Evolutionary conservation across 139 green algal species (phyloP).

Genomic region (Penium margaritaceum): DNA sequence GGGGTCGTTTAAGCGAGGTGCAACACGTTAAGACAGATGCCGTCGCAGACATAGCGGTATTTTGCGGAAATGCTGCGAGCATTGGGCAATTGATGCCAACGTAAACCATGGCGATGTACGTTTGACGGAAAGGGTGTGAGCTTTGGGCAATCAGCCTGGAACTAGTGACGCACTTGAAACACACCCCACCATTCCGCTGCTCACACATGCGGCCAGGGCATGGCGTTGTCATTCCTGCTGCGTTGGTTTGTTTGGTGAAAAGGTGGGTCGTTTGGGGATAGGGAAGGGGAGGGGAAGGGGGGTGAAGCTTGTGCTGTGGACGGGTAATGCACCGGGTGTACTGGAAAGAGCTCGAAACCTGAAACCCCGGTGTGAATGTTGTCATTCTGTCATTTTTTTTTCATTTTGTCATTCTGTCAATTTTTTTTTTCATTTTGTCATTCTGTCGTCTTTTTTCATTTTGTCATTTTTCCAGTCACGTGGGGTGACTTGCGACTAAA

Average conservation of each 20-base stretch:
- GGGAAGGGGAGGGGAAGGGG: background rate
- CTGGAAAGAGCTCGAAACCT: background rate
- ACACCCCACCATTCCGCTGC: no score
- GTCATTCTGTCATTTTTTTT: background rate
- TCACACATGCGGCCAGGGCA: no score
- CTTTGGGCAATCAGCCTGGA: no score
- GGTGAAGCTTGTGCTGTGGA: background rate
- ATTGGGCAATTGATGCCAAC: no score
- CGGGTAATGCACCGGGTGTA: background rate
- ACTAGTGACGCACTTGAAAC: no score
- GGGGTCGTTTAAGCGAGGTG: background rate
- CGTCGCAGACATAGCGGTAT: background rate
- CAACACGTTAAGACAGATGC: background rate
- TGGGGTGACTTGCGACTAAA: background rate
- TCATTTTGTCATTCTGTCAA: background rate
- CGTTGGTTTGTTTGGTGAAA: no score
- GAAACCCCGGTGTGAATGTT: background rate
- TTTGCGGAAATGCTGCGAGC: background rate
- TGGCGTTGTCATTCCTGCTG: no score
- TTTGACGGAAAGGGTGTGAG: no score
- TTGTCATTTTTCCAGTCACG: background rate
- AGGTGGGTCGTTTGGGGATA: no score
- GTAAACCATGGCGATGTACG: no score
- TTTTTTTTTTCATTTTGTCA: no score
- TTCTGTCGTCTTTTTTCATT: no score